Evolutionary conservation across 2,329 filamentous ascomycete species (phyloP).

Genomic region (Aureobasidium uvarum): DNA sequence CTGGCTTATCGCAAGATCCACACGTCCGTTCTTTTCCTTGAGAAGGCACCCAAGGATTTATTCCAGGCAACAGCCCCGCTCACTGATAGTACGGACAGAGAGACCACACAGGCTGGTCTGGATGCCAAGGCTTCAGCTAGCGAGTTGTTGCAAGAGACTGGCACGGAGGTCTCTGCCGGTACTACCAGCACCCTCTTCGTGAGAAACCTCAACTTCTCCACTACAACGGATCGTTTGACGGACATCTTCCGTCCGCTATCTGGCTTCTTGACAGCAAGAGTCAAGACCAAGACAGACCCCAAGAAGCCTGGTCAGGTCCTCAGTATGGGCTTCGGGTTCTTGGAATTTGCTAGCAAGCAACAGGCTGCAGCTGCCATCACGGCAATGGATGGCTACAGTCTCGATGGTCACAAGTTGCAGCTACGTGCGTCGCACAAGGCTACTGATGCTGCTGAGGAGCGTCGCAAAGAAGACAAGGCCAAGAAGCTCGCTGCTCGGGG

Average conservation of each 20-base stretch:
- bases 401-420: constrained; percentile 83
- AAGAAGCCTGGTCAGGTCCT: constrained; percentile 84
- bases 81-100: constrained; percentile 34
- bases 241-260: constrained; percentile 77
- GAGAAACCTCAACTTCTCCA: constrained; percentile 89
- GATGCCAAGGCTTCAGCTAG: constrained; percentile 63
- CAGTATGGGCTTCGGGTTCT: constrained; percentile 97
- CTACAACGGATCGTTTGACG: constrained; percentile 71
- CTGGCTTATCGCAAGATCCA: constrained; percentile 89
- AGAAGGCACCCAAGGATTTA: constrained; percentile 85
- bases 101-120: constrained; percentile 36
- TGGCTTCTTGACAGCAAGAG: constrained; percentile 82
- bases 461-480: constrained; percentile 74
- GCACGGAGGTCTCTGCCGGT: constrained; percentile 54
- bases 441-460: constrained; percentile 81
- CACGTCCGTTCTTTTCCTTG: constrained; percentile 86
- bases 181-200: constrained; percentile 75
- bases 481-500: constrained; percentile 74
- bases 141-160: constrained; percentile 60
- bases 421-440: constrained; percentile 87
- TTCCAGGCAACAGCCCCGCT: constrained; percentile 50
- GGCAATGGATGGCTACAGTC: constrained; percentile 81
- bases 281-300: constrained; percentile 92
- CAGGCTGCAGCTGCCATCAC: constrained; percentile 76
- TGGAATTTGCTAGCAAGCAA: constrained; percentile 76